Evolutionary conservation across 176 grass and related monocot species (phyloP), one percentile per base, ranked within the genome.

Genomic region (Coix lacrymajobi): DNA sequence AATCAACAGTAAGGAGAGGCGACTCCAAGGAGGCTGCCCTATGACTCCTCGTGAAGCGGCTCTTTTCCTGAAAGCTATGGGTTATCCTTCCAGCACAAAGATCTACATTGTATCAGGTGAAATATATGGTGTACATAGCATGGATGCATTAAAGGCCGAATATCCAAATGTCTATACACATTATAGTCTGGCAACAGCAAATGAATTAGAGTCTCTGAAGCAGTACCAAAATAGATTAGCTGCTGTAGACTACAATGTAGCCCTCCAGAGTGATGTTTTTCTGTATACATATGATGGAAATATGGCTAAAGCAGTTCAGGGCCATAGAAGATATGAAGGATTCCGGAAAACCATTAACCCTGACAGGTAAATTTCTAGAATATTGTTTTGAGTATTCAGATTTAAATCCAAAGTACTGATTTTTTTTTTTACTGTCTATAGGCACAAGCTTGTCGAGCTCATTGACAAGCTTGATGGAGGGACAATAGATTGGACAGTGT

Each of bases 261-360:
- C 91, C 19, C 87, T 96, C 44, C 86, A 85, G 17, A 94, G 96
- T 79, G 93, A 96, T 62, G 93, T 90, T 49, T 99, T 99, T 81
- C 91, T 99, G 46, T 96, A 99, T 63, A 99, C 96, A 44, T 99
- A 99, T 76, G 93, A 99, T 36, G 96, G 96, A 37, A 96, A 96
- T 90, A 99, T 99, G 96, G 96, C 96, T 19, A 99, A 83, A 86
- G 93, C 96, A 51, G 96, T 99, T 73, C 91, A 92, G 28, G 96
- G 96, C 17, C 96, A 99, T 70, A 86, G 96, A 79, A 91, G 81
- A 81, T 99, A 92, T 13, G 93, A 99, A 89, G 96, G 93, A 41
- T 99, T 99, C 71, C 73, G 61, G 17, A 96, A 93, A 85, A 96
- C 93, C 40, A 93, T 99, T 22, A 90, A 92, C 61, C 96, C 93